A percentile compares a stretch with the other conserved stretches of the same genome.
phyloP scores from a whole-genome alignment of 805 yeast genomes.

The Teunomyces tritomae region DNA sequence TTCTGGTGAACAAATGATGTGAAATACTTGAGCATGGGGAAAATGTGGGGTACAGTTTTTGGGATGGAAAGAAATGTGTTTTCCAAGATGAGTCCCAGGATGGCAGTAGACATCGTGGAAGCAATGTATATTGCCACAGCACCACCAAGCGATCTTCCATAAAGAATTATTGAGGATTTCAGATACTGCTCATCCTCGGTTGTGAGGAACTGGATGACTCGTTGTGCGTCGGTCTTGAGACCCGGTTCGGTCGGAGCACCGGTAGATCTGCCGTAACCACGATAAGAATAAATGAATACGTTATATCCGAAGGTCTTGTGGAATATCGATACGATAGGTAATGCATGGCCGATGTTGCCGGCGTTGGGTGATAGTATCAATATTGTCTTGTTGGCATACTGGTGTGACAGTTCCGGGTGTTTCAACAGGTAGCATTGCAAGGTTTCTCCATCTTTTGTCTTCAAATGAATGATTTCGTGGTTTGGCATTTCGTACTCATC shows the following conservation, averaged over 20 bases:
- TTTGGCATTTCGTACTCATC: slow-evolving; percentile 56
- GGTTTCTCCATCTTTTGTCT: slow-evolving; percentile 67
- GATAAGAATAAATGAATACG: slow-evolving; percentile 79
- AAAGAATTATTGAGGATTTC: slow-evolving; percentile 57
- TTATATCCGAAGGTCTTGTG: slow-evolving; percentile 63
- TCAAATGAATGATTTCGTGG: slow-evolving; percentile 57
- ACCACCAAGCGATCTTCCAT: slow-evolving; percentile 93
- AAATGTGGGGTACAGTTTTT: slow-evolving; percentile 67
- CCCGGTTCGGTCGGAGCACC: slow-evolving; percentile 80
- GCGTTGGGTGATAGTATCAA: slow-evolving; percentile 88
- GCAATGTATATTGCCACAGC: slow-evolving; percentile 89
- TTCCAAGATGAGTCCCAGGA: slow-evolving; percentile 73
- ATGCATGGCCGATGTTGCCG: slow-evolving; percentile 89
- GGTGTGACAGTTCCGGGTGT: slow-evolving; percentile 40
- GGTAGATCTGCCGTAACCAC: slow-evolving; percentile 85
- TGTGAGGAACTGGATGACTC: slow-evolving; percentile 59
- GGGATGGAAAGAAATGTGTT: slow-evolving; percentile 80
- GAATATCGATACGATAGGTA: slow-evolving; percentile 75
- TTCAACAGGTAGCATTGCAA: slow-evolving; percentile 63
- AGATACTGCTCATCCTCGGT: slow-evolving; percentile 49
- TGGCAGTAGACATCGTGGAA: slow-evolving; percentile 46
- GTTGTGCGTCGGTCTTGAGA: slow-evolving; percentile 75
- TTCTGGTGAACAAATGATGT: slow-evolving; percentile 66
- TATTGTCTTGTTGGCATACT: slow-evolving; percentile 62
- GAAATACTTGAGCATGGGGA: slow-evolving; percentile 62